Base-by-base conservation (phyloP, 164 flowering plant genomes). In the Aristolochia contorta region DNA sequence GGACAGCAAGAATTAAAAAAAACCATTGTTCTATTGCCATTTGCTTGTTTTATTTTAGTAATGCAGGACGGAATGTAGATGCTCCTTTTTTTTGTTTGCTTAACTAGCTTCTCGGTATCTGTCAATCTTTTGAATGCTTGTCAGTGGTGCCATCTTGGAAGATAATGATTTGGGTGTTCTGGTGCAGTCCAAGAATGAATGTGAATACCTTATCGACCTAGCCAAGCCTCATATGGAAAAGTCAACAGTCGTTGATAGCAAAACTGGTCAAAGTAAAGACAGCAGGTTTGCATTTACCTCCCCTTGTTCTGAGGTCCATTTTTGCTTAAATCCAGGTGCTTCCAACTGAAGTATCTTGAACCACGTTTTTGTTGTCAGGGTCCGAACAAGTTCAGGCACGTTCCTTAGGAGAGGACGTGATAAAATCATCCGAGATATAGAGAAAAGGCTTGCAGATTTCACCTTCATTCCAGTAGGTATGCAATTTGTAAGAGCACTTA, bases 321-420 rank as follows among this genome's bases (percentile, higher is more conserved):
- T 37, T 10, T 37, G 43, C 12, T 37, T 3, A 37, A 37, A 8
- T 3, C 43, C 43, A 8, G 1, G 7, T 37, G 43, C 43, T 37
- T 37, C 10, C 7, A 37, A 37, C 43, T 37, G 43, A 37, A 37
- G 12, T 37, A 37, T 37, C 5, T 41, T 46, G 33, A 65, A 41
- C 63, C 22, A 33, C 56, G 37, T 47, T 70, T 47, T 59, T 65
- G 22, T 56, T 12, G 68, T 49, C 65, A 89, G 97, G 83, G 94
- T 84, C 24, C 87, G 99, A 1, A 93, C 99, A 19, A 90, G 99
- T 71, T 85, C 95, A 46, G 99, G 99, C 55, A 90, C 68, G 72
- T 93, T 90, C 72, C 69, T 88, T 48, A 64, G 32, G 63, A 82
- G 97, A 69, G 99, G 97, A 43, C 74, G 63, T 20, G 89, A 93